Base-by-base conservation (phyloP, 2,329 filamentous ascomycete species). In the Xylaria multiplex region DNA sequence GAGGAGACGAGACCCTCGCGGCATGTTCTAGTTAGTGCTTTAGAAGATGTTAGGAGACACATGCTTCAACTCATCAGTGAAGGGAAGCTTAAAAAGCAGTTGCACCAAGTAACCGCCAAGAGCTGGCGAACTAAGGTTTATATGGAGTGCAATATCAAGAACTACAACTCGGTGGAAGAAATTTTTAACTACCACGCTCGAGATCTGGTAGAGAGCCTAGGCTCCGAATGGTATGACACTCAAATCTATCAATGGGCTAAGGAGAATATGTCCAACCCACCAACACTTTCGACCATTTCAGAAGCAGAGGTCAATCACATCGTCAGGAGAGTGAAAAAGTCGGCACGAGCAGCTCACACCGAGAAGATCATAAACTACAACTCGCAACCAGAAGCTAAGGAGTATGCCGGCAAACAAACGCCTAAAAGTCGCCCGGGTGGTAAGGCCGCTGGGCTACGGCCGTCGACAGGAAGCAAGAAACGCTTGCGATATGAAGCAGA, bases 371-470 rank as follows among this genome's bases (percentile, higher is more conserved):
- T n/a, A 22, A 63, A 42, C 9, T 69, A 70, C 30, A 72, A 56
- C 14, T 67, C 70, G 7, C 73, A 72, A 45, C n/a, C 60, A 35
- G 52, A 65, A 53, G 42, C 65, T 30, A 58, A 43, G 43, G 64
- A 66, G 45, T 70, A 67, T 59, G 65, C 62, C 42, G 71, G 68
- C 45, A 74, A 77, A 52, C 69, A 71, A 52, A 63, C 64, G 9
- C 72, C 71, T 2, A 65, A 56, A 50, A 77, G 76, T 16, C 81
- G 81, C 11, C 76, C 73, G 13, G 77, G 79, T 14, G 82, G 82
- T 30, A 84, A 83, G 65, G 81, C 79, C 48, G 82, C 83, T 4
- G 77, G 75, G 22, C 76, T 86, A 32, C 81, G 84, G 3, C 78
- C 81, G 16, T 77, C 77, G 1, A 72, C 78, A 0, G 75, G 77